A percentile compares a stretch with the other conserved stretches of the same genome.
phyloP scores from a whole-genome alignment of 2,329 filamentous ascomycete genomes.

The Botrytis galanthina region DNA sequence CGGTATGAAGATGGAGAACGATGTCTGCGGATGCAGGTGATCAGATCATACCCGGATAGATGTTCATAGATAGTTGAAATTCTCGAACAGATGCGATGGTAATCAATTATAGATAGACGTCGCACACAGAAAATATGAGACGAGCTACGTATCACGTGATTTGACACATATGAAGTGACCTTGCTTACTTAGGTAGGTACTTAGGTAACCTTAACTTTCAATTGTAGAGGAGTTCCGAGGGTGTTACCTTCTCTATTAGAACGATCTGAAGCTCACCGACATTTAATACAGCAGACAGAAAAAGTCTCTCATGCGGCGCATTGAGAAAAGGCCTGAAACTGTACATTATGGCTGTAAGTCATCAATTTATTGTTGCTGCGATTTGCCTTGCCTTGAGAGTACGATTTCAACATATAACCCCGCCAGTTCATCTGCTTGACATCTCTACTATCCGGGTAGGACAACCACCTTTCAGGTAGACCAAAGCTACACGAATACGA shows the following conservation, averaged over 20 bases:
- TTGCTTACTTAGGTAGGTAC: too few species aligned
- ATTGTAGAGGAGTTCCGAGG: background rate
- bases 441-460: background rate
- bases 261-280: background rate
- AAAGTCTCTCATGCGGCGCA: background rate
- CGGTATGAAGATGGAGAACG: background rate
- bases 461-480: background rate
- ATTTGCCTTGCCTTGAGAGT: background rate
- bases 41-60: background rate
- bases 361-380: background rate
- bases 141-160: background rate
- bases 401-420: background rate
- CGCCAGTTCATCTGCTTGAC: background rate
- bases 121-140: background rate
- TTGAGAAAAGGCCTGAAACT: background rate
- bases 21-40: background rate
- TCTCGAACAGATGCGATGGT: background rate
- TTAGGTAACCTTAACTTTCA: too few species aligned
- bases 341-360: background rate
- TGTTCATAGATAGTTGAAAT: background rate
- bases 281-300: background rate
- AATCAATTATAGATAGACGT: background rate
- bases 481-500: background rate
- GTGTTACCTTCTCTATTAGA: background rate
- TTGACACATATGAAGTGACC: accelerated